Conservation (phyloP, 768 basidiomycete genomes). For the Dioszegia hungarica region DNA sequence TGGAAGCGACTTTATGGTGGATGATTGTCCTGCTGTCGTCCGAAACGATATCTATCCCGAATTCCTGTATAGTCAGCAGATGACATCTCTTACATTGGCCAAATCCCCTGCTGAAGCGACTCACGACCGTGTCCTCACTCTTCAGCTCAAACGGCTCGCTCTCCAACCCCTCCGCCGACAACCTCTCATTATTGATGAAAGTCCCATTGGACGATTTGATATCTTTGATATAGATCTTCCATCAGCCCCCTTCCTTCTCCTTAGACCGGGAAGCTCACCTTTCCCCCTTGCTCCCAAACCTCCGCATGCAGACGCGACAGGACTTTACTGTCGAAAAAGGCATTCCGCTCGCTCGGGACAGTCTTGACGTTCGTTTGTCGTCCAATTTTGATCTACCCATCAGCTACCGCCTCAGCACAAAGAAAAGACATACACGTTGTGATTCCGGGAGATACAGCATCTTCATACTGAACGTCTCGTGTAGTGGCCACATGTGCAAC, state of each 20-base stretch:
- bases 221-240: conserved; percentile 93
- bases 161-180: conserved; percentile 82
- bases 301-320: conserved; percentile 92
- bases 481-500: conserved; percentile 73
- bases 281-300: conserved; percentile 86
- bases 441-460: conserved; percentile 59
- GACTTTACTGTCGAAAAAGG: conserved; percentile 95
- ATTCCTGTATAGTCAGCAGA: conserved; percentile 64
- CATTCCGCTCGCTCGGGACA: conserved; percentile 80
- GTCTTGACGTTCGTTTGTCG: conserved; percentile 95
- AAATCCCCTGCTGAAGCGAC: no score
- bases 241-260: background rate
- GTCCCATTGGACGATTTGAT: conserved; percentile 98
- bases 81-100: background rate
- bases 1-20: conserved; percentile 96
- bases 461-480: conserved; percentile 90
- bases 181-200: conserved; percentile 92
- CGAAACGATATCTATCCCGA: conserved; percentile 96
- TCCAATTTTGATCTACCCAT: conserved; percentile 67
- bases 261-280: conserved; percentile 57
- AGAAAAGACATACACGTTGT: conserved; percentile 17
- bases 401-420: background rate
- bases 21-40: conserved; percentile 98
- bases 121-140: conserved; percentile 88
- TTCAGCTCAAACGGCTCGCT: conserved; percentile 91